Evolutionary conservation across 768 basidiomycete genomes (phyloP), one percentile per base, ranked within the genome.

Genomic region (Auricularia sp.): DNA sequence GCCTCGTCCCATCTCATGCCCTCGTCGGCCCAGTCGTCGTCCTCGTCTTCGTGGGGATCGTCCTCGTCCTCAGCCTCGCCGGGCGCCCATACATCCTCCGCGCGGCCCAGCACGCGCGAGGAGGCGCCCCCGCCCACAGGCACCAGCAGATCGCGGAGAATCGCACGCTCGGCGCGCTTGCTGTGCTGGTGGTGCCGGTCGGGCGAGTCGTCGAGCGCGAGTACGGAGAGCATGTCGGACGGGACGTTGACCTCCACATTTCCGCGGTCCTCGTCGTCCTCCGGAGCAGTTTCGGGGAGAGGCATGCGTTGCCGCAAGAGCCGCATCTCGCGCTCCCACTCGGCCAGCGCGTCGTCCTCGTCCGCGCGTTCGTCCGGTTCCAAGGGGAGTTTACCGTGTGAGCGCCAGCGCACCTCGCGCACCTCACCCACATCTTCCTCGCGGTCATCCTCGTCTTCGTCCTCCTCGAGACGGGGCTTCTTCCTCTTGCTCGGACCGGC

Each of bases 261-360:
- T 29, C 7, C 54, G 54, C n/a, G 1, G 54, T n/a, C n/a, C 29
- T n/a, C n/a, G 1, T 29, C 54, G 11, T 54, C 54, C 54, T 10
- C n/a, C 39, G 13, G 39, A 7, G 7, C 39, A 14, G 7, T 14
- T 0, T 42, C 3, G 3, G 39, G 39, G 39, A 42, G 39, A 7
- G 39, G 39, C 39, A 14, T 7, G 39, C 39, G 39, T 3, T 42
- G 39, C 39, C 18, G 54, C n/a, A n/a, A 13, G 54, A n/a, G 54
- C 54, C n/a, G n/a, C 54, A 54, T 54, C n/a, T 54, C 54, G 29
- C 54, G 54, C 54, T 54, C 54, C 54, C 54, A 54, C n/a, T 54
- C 54, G 54, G 18, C 54, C 54, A 54, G 54, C 54, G n/a, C 18
- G 54, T 18, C 54, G 54, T 54, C 54, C n/a, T 29, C 29, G 54